Conservation (phyloP, 2,329 filamentous ascomycete genomes). For the Cryphonectria parasitica region DNA sequence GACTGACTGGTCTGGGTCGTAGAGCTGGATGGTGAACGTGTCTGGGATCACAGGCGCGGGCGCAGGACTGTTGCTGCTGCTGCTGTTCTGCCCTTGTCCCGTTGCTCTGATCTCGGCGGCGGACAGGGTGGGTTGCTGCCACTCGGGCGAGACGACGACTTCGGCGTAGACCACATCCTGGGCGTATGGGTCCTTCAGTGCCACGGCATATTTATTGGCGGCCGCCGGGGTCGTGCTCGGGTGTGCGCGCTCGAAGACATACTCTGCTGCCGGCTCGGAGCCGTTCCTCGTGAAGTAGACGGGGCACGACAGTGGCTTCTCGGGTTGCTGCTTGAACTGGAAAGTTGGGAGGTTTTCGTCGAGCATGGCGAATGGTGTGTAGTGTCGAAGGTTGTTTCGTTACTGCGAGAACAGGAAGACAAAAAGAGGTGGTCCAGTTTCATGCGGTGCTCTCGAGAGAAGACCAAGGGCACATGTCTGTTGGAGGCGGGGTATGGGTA, state of each 20-base stretch:
- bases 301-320: slow-evolving; percentile 59
- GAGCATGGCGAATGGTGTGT: slow-evolving; percentile 63
- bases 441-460: background rate
- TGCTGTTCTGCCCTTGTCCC: slow-evolving; percentile 37
- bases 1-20: slow-evolving; percentile 89
- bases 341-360: slow-evolving; percentile 91
- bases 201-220: slow-evolving; percentile 84
- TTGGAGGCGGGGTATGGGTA: background rate
- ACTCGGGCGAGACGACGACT: slow-evolving; percentile 81
- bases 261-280: slow-evolving; percentile 77
- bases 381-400: background rate
- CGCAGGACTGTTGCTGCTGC: slow-evolving; percentile 46
- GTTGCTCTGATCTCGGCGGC: slow-evolving; percentile 76
- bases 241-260: slow-evolving; percentile 77
- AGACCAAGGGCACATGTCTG: background rate
- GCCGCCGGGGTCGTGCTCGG: slow-evolving; percentile 66
- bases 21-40: slow-evolving; percentile 82
- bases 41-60: slow-evolving; percentile 75
- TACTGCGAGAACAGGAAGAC: too few relatives aligned
- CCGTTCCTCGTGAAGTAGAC: slow-evolving; percentile 72
- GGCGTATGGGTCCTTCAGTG: slow-evolving; percentile 80
- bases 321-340: slow-evolving; percentile 55
- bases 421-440: background rate
- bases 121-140: slow-evolving; percentile 81
- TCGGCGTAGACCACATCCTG: slow-evolving; percentile 85